phyloP scores from a whole-genome alignment of 441 rosid genomes.

The Adansonia gregorii region DNA sequence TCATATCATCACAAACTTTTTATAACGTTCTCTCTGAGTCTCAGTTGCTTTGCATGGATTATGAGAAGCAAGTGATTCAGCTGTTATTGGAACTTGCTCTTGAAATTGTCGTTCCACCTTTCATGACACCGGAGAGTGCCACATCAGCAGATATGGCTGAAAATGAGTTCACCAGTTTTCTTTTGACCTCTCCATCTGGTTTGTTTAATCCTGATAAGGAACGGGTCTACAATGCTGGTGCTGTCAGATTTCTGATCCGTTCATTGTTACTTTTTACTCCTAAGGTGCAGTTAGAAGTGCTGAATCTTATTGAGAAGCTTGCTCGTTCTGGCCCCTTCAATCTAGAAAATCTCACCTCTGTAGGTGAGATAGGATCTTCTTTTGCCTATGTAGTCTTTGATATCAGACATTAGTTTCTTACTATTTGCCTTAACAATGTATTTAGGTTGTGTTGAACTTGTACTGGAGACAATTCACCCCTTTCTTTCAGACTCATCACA shows the following conservation, averaged over 20 bases:
- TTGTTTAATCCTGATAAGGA: conserved; percentile 77
- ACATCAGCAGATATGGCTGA: conserved; percentile 50
- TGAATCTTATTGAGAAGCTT: conserved; percentile 81
- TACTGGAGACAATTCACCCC: conserved; percentile 90
- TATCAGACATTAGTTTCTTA: conserved; percentile 33
- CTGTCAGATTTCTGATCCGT: conserved; percentile 84
- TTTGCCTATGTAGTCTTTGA: conserved; percentile 10
- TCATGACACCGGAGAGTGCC: conserved; percentile 62
- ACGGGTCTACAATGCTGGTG: conserved; percentile 90
- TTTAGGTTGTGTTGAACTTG: conserved; percentile 95
- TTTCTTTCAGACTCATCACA: conserved; percentile 88
- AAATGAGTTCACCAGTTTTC: conserved; percentile 55
- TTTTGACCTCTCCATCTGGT: conserved; percentile 65
- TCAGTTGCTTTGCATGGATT: conserved; percentile 92
- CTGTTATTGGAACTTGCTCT: conserved; percentile 93
- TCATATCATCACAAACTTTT: conserved; percentile 90
- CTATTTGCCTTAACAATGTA: conserved; percentile 20
- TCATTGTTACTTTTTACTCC: conserved; percentile 95
- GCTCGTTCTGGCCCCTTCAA: conserved; percentile 93
- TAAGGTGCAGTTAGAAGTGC: conserved; percentile 89
- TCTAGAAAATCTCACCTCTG: conserved; percentile 94
- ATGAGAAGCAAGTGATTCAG: conserved; percentile 96
- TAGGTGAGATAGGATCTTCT: conserved; percentile 63
- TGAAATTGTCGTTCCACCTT: conserved; percentile 93
- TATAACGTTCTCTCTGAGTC: conserved; percentile 92